Evolutionary conservation across 2,329 filamentous ascomycete species (phyloP), one percentile per base, ranked within the genome.

Genomic region (Alternaria angustiovoidea): DNA sequence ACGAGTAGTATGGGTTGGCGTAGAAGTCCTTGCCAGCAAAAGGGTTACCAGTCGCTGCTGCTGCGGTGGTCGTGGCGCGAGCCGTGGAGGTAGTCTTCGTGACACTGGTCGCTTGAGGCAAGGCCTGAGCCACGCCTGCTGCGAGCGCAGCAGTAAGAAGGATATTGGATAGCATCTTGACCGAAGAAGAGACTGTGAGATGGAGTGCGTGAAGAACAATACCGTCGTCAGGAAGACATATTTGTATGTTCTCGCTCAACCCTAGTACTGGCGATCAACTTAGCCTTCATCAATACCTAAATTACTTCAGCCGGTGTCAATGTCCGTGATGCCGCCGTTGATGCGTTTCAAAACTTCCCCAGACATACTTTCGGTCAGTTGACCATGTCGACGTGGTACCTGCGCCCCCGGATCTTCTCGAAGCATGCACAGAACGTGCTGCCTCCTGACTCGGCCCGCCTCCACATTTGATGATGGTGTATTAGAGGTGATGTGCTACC

Each of bases 1-100:
- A 83, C 4, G 83, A 79, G 71, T 86, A 86, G 74, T 83, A 85
- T 3, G 82, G 78, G 66, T 86, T 86, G 30, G 80, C 81, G 61
- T 85, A 86, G 47, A 84, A 79, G 60, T 82, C 77, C 59, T 82
- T 80, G 20, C 83, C 83, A 9, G 76, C 75, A 59, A 85, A 84
- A 0, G 83, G 82, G 67, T 86, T 86, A 18, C 85, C 86, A 18
- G 63, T 18, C 56, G 61, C 44, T 65, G 63, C 53, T 6, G 61
- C 63, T 28, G 68, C 57, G 24, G 63, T 51, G 8, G 68, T 65
- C 5, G 59, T 41, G 34, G 57, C 54, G 8, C 61, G 64, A 32
- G 61, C 59, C 11, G 66, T 65, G 1, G 59, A 54, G 7, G 64
- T 61, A 30, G 61, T 64, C 9, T 55, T 49, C 5, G 54, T 55